Conservation (phyloP, 2,329 filamentous ascomycete species). For the Neopestalotiopsis rosae region DNA sequence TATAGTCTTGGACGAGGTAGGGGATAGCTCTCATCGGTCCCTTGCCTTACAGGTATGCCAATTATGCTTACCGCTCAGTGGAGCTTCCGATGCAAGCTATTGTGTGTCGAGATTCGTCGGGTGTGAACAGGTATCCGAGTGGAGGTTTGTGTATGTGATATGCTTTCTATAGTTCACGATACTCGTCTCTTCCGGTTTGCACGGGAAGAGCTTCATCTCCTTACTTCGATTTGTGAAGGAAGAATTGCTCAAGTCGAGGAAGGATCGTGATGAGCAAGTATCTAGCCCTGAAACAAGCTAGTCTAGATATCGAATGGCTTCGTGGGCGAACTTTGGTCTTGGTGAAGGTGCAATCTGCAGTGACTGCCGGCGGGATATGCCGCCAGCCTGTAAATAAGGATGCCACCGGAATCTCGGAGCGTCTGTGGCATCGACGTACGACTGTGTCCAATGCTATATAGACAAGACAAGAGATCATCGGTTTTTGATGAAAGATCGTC, state of each 20-base stretch:
- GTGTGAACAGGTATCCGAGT: no score
- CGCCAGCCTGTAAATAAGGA: neutral
- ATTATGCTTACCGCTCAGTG: constrained; percentile 4
- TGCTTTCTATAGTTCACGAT: no score
- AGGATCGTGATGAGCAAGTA: neutral
- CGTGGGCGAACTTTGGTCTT: neutral
- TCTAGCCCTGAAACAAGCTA: neutral
- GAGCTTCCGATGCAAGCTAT: neutral
- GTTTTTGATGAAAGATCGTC: neutral
- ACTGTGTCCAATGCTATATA: neutral
- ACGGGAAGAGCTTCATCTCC: no score
- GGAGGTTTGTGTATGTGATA: no score
- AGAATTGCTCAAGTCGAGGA: neutral
- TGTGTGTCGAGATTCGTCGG: neutral
- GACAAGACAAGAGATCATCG: neutral
- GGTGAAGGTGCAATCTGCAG: neutral
- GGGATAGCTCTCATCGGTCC: constrained; percentile 5
- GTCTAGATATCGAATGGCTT: neutral
- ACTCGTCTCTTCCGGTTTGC: no score
- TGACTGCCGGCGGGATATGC: neutral
- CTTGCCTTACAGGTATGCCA: constrained; percentile 14
- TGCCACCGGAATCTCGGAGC: neutral
- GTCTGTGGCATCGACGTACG: neutral
- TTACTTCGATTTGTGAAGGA: no score
- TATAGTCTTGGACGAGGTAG: constrained; percentile 12